Evolutionary conservation across 1,284 basidiomycete genomes (phyloP).

Genomic region (Coniophora puteana): DNA sequence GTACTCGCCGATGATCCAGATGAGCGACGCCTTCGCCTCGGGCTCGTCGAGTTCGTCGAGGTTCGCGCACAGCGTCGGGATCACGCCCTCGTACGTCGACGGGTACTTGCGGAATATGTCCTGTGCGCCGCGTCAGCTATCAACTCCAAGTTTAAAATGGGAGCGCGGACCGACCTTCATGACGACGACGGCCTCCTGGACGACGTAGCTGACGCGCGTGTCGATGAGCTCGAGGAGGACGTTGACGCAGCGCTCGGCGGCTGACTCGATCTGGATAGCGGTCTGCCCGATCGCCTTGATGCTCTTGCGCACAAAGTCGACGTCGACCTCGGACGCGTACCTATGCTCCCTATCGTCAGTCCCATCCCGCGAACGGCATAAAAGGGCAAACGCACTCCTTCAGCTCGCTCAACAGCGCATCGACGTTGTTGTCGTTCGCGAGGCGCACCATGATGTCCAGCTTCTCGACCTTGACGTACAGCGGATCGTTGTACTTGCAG

Average conservation of each 20-base stretch:
- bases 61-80: constrained; percentile 92
- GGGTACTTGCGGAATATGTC: constrained; percentile 99
- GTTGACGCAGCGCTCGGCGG: constrained; percentile 93
- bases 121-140: constrained; percentile 33
- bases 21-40: constrained; percentile 95
- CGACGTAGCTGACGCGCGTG: constrained; percentile 94
- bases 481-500: constrained; percentile 99
- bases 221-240: constrained; percentile 89
- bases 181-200: constrained; percentile 97
- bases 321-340: constrained; percentile 96
- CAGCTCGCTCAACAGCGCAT: constrained; percentile 91
- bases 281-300: constrained; percentile 95
- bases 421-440: constrained; percentile 89
- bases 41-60: constrained; percentile 97
- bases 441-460: constrained; percentile 98
- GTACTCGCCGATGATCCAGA: constrained; percentile 99
- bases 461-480: constrained; percentile 98
- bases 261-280: constrained; percentile 91
- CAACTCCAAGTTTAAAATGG: constrained; percentile 1
- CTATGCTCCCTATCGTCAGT: constrained; percentile 33
- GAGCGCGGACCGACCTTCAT: constrained; percentile 72
- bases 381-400: constrained; percentile 70
- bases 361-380: constrained; percentile 1
- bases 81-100: constrained; percentile 95
- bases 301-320: constrained; percentile 94